These are phyloP conservation scores for Monarda citriodora DNA, from an alignment of 305 asterid species.

Conservation along the genomic window DNA sequence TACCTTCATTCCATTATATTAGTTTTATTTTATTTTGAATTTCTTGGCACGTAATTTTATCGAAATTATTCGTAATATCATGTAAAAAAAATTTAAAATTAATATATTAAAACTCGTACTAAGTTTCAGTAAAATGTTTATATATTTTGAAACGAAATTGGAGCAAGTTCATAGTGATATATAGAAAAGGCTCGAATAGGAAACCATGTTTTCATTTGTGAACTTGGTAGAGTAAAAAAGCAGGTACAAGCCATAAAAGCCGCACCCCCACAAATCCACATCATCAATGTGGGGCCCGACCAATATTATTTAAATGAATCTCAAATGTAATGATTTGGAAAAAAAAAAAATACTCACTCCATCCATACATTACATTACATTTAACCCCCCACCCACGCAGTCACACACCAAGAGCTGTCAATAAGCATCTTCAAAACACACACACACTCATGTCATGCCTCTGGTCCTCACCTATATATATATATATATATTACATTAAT, in stretches of 20 bases:
- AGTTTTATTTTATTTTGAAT: too few relatives aligned
- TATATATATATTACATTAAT: not conserved
- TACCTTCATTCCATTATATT: too few relatives aligned
- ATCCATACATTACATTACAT: constrained; percentile 20
- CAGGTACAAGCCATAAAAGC: constrained; percentile 19
- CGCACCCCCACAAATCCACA: constrained; percentile 19
- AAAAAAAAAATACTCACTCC: constrained; percentile 16
- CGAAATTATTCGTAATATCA: too few relatives aligned
- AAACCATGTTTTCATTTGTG: constrained; percentile 1
- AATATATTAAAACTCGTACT: too few relatives aligned
- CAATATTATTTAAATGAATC: not conserved
- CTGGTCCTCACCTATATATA: constrained; percentile 27
- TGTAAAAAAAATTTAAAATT: too few relatives aligned
- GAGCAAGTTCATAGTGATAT: too few relatives aligned
- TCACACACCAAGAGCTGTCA: constrained; percentile 44
- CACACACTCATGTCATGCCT: constrained; percentile 37
- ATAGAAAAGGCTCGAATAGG: not conserved
- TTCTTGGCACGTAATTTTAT: too few relatives aligned
- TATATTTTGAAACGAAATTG: too few relatives aligned
- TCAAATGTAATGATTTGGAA: not conserved
- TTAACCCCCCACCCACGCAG: constrained; percentile 4
- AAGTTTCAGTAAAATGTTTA: too few relatives aligned
- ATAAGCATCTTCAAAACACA: constrained; percentile 43
- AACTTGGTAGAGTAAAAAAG: too few relatives aligned
- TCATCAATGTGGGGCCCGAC: constrained; percentile 18